Evolutionary conservation across 2,329 filamentous ascomycete genomes (phyloP).

Genomic region (Podosphaera leucotricha): DNA sequence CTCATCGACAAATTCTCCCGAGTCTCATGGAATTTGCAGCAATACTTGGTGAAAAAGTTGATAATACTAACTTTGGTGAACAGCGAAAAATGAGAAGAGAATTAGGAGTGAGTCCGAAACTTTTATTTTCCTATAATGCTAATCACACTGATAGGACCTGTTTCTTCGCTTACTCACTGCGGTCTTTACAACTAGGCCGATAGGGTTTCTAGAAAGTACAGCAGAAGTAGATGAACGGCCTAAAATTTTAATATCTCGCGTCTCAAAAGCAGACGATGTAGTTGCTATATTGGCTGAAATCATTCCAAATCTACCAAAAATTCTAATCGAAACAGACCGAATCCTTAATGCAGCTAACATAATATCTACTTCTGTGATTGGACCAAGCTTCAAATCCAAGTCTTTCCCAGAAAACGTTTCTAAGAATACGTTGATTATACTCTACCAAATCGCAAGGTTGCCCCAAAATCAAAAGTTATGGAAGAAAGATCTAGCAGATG

Average conservation of each 20-base stretch:
- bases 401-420: constrained; percentile 70
- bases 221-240: constrained; percentile 19
- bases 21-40: constrained; percentile 71
- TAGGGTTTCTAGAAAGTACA: constrained; percentile 41
- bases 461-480: constrained; percentile 66
- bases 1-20: constrained; percentile 75
- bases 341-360: constrained; percentile 53
- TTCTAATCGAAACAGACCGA: constrained; percentile 68
- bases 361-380: constrained; percentile 65
- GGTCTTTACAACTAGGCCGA: constrained; percentile 75
- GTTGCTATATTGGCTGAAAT: constrained; percentile 58
- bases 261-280: constrained; percentile 42
- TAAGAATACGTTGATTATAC: constrained; percentile 41
- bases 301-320: constrained; percentile 56
- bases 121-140: background rate
- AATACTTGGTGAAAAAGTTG: constrained; percentile 79
- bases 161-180: constrained; percentile 73
- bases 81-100: constrained; percentile 80
- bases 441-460: constrained; percentile 56
- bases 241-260: constrained; percentile 10
- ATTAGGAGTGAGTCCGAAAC: constrained; percentile 40
- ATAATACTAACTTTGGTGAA: constrained; percentile 94
- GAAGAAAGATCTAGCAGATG: constrained; percentile 81
- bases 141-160: constrained; percentile 40
- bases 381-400: constrained; percentile 61